Evolutionary conservation across 305 asterid genomes (phyloP), one percentile per base, ranked within the genome.

Genomic region (Fraxinus latifolia): DNA sequence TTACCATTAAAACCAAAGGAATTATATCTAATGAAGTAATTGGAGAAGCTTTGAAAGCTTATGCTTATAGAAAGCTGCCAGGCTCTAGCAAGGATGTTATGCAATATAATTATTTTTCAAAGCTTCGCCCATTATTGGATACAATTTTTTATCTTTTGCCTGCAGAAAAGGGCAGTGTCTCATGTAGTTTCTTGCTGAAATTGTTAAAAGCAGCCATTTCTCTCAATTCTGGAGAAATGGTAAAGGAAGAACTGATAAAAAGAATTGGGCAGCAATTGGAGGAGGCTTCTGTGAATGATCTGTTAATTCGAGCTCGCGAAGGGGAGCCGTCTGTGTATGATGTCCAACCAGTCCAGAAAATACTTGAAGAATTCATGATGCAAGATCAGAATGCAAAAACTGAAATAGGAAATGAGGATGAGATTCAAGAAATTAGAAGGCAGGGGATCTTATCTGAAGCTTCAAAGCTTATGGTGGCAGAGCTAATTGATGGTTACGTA

Each of bases 361-460:
- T 96, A 71, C 90, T 96, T 0, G 87, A 90, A 82, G 99, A 85
- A 84, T 96, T 94, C 81, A 76, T 73, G 84, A 85, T 81, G 50
- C 93, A 90, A 67, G 95, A 94, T 85, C 84, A 74, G 80, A 88
- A 85, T 53, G 84, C 83, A 11, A 92, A 85, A 58, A 80, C 76
- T 23, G 91, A 88, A 50, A 53, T 82, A 42, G 96, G 88, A 77
- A 86, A 90, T 32, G 84, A 82, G 3, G 85, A 87, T 5, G 96
- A 92, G 83, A 89, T 92, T 86, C 95, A 85, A 83, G 95, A 90
- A 84, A 87, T 88, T 76, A 79, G 88, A 76, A 89, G 33, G 86
- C 97, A 93, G 0, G 98, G 99, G 84, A 91, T 96, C 75, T 88
- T 96, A 47, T 92, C 96, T 0, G 99, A 96, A 89, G 99, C 99